Conservation (phyloP, 1,284 basidiomycete genomes). For the Athelia psychrophila region DNA sequence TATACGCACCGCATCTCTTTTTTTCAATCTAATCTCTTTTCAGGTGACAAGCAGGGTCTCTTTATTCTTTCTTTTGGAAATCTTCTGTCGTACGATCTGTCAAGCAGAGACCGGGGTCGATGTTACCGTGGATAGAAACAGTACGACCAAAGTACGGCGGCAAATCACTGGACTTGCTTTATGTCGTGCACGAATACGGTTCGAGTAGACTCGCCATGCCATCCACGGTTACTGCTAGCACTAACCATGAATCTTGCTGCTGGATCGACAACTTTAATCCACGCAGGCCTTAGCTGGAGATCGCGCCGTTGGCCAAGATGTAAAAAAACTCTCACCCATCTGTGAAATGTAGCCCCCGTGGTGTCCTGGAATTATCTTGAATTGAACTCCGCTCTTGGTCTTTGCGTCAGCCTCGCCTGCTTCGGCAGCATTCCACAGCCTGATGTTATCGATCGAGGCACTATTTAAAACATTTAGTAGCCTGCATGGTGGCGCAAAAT, state of each 20-base stretch:
- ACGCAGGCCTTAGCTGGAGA: neutral
- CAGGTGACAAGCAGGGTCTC: neutral
- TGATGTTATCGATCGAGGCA: slow-evolving; percentile 90
- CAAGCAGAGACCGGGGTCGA: neutral
- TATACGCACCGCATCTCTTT: no score
- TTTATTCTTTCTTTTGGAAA: neutral
- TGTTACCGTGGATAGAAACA: neutral
- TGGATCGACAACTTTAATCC: slow-evolving; percentile 78
- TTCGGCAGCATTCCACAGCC: slow-evolving; percentile 91
- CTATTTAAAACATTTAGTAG: slow-evolving; percentile 34
- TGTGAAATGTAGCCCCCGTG: slow-evolving; percentile 92
- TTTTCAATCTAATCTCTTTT: neutral
- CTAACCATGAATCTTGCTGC: slow-evolving; percentile 85
- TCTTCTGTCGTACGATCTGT: neutral
- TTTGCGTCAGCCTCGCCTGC: slow-evolving; percentile 65
- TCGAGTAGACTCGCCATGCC: slow-evolving; percentile 88
- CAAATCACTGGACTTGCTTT: slow-evolving; percentile 35
- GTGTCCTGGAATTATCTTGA: slow-evolving; percentile 96
- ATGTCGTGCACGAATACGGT: slow-evolving; percentile 91
- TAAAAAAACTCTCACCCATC: slow-evolving; percentile 61
- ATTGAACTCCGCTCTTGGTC: slow-evolving; percentile 69
- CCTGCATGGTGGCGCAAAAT: slow-evolving; percentile 3
- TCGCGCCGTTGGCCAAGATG: neutral
- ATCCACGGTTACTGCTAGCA: slow-evolving; percentile 93
- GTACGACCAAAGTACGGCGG: neutral